Conservation (phyloP, 768 basidiomycete species). For the Coprinopsis strossmayeri region DNA sequence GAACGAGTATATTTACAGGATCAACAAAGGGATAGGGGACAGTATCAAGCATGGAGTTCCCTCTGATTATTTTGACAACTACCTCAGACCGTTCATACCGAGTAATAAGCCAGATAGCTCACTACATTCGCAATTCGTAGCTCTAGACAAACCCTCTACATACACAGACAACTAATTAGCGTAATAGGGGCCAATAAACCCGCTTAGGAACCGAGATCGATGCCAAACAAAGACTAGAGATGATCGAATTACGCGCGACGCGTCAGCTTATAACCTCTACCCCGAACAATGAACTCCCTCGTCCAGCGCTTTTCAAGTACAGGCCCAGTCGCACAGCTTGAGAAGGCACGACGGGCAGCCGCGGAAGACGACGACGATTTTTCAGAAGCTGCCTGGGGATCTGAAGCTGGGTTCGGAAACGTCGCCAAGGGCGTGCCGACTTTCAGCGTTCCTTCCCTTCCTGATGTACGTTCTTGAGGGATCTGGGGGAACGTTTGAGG, state of each 20-base stretch:
- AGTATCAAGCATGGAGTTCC: slow-evolving; percentile 29
- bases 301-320: slow-evolving; percentile 60
- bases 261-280: slow-evolving; percentile 28
- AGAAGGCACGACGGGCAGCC: slow-evolving; percentile 37
- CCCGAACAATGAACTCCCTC: slow-evolving; percentile 63
- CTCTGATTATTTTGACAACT: slow-evolving; percentile 34
- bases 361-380: slow-evolving; percentile 57
- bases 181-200: slow-evolving; percentile 5
- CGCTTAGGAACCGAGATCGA: slow-evolving; percentile 3
- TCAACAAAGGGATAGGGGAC: slow-evolving; percentile 37
- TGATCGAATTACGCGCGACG: slow-evolving; percentile 37
- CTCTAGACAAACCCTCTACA: too few species aligned
- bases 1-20: slow-evolving; percentile 38
- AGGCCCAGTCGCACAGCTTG: slow-evolving; percentile 40
- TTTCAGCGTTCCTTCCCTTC: slow-evolving; percentile 65
- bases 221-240: slow-evolving; percentile 29
- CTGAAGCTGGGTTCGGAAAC: slow-evolving; percentile 75
- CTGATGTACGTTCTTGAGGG: slow-evolving; percentile 55
- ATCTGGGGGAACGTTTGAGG: not conserved
- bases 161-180: too few species aligned
- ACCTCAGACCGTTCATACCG: slow-evolving; percentile 39
- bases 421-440: slow-evolving; percentile 63
- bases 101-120: too few species aligned
- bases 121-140: too few species aligned
- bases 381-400: slow-evolving; percentile 75